Evolutionary conservation across 176 grass and related monocot genomes (phyloP), one percentile per base, ranked within the genome.

Genomic region (Avena atlantica): DNA sequence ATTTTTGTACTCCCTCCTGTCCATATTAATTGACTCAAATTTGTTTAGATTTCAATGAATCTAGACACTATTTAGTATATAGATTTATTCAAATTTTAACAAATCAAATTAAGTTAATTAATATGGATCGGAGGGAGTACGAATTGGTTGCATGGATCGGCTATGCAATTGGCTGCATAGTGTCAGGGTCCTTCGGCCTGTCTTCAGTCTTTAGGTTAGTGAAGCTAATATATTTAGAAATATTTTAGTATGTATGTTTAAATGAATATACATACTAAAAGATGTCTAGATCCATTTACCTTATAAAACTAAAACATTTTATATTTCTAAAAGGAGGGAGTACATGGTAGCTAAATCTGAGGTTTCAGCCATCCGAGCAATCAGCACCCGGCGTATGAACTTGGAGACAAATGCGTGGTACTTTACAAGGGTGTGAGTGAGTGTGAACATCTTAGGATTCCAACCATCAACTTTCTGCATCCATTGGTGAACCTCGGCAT

Each of bases 381-480:
- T 98, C 58, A 98, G 78, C 27, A 98, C 93, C 27, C 88, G 82
- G 10, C 92, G 89, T 37, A 89, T 91, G 83, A 98, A 98, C 80
- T 94, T 98, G 48, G 96, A 98, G 23, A 96, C 87, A 66, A 98
- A 96, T 7, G 25, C 56, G 9, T 92, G 90, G 85, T 93, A 93
- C 84, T 98, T 94, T 44, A 34, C 12, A 0, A 92, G 92, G 78
- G 89, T 86, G 81, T 98, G 90, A 9, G 92, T 85, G 67, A 96
- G 87, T 15, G 96, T 98, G 92, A 98, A 98, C 79, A 94, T 86
- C 81, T 91, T 94, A 9, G 96, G 92, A 74, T 92, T 91, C 96
- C 96, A 98, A 69, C 65, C 81, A 82, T 98, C 93, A 68, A 96
- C 90, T 86, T 89, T 98, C 55, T 93, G 90, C 80, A 96, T 94